Evolutionary conservation across 139 green algal genomes (phyloP), one percentile per base, ranked within the genome.

Genomic region (Micractinium sp.): DNA sequence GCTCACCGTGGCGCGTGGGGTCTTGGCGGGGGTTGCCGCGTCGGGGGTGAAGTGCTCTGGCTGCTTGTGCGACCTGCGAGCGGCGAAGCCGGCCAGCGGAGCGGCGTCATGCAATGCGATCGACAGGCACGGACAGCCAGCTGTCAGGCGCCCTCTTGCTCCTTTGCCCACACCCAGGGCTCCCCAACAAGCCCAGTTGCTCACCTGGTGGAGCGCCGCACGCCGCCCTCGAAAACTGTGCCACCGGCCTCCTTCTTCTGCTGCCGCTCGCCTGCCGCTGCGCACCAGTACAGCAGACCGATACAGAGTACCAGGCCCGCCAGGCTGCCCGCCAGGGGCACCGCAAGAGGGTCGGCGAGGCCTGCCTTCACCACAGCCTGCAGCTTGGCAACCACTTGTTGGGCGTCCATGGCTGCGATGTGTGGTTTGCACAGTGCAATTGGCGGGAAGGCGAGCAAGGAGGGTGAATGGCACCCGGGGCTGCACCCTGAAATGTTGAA

Each of bases 161-260:
- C 27, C 73, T 38, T 29, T 53, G 35, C n/a, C 31, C 9, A 56
- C 7, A 5, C 47, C 7, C 47, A 56, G 9, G 9, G 9, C 47
- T 9, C 9, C 47, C 47, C 47, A 56, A 15, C n/a, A n/a, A n/a
- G n/a, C n/a, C n/a, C n/a, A n/a, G 31, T 23, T 2, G 2, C 33
- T 35, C 60, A 80, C 86, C 75, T 85, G 35, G 86, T 85, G 60
- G 16, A 77, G 18, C 85, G 86, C 14, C 89, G 85, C n/a, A 90
- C 61, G 0, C 86, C 90, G 1, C 67, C 77, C 39, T 79, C 77
- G 53, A 88, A 80, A 12, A 81, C 61, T 3, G 79, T 91, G 41
- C 86, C 90, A 25, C 33, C 87, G 18, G 23, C 23, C 47, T 67
- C 39, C 71, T 78, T 81, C 73, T 85, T 90, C 16, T 41, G 77